Conservation (phyloP, 768 basidiomycete species). For the Clitopilus passeckerianus region DNA sequence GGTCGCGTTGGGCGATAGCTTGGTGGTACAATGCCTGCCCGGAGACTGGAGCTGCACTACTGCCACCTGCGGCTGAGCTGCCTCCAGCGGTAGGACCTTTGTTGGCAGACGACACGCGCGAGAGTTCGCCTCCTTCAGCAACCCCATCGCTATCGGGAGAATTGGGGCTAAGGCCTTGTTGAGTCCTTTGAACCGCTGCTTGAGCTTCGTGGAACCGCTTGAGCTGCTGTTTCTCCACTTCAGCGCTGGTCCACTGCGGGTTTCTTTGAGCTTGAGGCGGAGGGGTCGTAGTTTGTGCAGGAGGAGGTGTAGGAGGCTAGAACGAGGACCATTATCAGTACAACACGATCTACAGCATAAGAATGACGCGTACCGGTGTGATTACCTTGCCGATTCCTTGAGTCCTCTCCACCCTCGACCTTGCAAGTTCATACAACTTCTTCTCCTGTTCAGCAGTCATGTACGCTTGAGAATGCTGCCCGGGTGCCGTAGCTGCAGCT, state of each 20-base stretch:
- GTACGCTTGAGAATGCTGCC: conserved; percentile 33
- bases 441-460: conserved; percentile 62
- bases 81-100: conserved; percentile 2
- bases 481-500: conserved; percentile 6
- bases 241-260: conserved; percentile 56
- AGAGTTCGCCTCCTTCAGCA: conserved; percentile 6
- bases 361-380: conserved; percentile 25
- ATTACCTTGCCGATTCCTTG: conserved; percentile 35
- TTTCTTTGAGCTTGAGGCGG: conserved; percentile 13
- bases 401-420: conserved; percentile 49
- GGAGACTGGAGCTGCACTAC: not conserved
- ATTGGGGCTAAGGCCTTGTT: conserved; percentile 40
- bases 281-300: conserved; percentile 15
- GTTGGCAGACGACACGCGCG: conserved; percentile 11
- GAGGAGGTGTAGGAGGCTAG: conserved; percentile 17
- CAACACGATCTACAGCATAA: not conserved
- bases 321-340: conserved; percentile 1
- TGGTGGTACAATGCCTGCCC: conserved; percentile 14
- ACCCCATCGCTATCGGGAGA: conserved; percentile 19
- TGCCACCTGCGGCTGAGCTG: not conserved
- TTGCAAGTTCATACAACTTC: conserved; percentile 58
- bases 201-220: conserved; percentile 55
- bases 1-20: conserved; percentile 24
- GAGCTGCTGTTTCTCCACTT: conserved; percentile 72
- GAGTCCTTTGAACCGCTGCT: conserved; percentile 56